Conservation (phyloP, 2,329 filamentous ascomycete genomes). For the Nigrospora oryzae region DNA sequence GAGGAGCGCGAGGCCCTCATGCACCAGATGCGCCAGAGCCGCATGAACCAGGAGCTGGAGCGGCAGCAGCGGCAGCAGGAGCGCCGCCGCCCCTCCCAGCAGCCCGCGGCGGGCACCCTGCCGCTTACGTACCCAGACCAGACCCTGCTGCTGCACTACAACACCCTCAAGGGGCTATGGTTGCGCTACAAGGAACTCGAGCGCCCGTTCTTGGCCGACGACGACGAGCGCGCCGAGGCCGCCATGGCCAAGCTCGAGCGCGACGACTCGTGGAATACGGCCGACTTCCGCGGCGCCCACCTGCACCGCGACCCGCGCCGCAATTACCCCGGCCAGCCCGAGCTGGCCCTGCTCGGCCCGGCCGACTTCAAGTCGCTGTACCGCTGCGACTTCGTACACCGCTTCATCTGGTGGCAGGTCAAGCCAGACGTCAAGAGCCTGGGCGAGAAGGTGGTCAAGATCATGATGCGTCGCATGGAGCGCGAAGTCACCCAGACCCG, state of each 20-base stretch:
- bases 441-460: conserved; percentile 7
- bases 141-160: conserved; percentile 10
- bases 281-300: conserved; percentile 5
- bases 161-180: conserved; percentile 10
- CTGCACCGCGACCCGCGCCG: conserved; percentile 5
- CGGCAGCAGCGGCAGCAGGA: background rate
- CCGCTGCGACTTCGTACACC: conserved; percentile 8
- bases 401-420: conserved; percentile 11
- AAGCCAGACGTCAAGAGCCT: conserved; percentile 8
- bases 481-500: conserved; percentile 9
- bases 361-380: conserved; percentile 7
- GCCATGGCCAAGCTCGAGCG: conserved; percentile 1
- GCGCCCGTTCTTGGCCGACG: conserved; percentile 8
- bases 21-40: conserved; percentile 9
- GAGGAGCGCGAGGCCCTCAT: conserved; percentile 11
- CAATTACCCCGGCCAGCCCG: background rate
- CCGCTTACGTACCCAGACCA: conserved; percentile 8
- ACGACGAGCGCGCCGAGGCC: conserved; percentile 5
- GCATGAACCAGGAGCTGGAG: background rate
- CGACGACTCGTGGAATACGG: conserved; percentile 6
- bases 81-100: background rate
- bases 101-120: background rate
- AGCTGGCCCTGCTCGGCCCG: background rate
- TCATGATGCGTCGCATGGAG: conserved; percentile 10
- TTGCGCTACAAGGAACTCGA: conserved; percentile 10